A percentile compares a stretch with the other conserved stretches of the same genome.
These are phyloP conservation scores for Saccharomycopsis vini DNA, from an alignment of 805 yeast genomes.

Conservation along the genomic window DNA sequence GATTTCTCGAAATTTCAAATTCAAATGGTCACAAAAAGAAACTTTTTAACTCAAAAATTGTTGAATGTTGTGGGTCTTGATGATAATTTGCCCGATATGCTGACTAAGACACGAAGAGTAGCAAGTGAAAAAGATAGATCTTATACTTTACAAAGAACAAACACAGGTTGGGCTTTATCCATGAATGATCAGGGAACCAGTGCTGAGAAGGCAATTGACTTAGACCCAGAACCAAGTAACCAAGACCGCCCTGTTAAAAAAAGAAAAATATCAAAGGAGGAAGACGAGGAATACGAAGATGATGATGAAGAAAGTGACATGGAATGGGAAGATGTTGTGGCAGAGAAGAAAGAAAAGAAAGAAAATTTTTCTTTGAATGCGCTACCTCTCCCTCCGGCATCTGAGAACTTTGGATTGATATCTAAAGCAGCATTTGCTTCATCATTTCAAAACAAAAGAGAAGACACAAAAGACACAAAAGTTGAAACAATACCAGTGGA, in stretches of 20 bases:
- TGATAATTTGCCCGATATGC: constrained; percentile 30
- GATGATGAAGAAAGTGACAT: constrained; percentile 37
- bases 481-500: too few species aligned
- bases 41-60: constrained; percentile 77
- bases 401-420: constrained; percentile 2
- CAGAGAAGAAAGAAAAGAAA: constrained; percentile 23
- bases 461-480: constrained; percentile 18
- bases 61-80: constrained; percentile 81
- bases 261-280: constrained; percentile 10
- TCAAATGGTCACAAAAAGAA: constrained; percentile 84
- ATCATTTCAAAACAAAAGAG: background rate
- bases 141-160: constrained; percentile 66
- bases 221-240: constrained; percentile 25
- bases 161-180: constrained; percentile 78
- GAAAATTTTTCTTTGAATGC: constrained; percentile 36
- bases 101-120: constrained; percentile 41
- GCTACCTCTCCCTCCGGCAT: constrained; percentile 29
- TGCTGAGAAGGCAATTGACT: constrained; percentile 37
- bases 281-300: constrained; percentile 24
- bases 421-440: constrained; percentile 4
- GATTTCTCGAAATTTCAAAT: constrained; percentile 92
- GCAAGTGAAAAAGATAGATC: constrained; percentile 77
- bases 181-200: constrained; percentile 33
- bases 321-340: constrained; percentile 67
- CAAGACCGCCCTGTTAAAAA: too few species aligned